Base-by-base conservation (phyloP, 2,329 filamentous ascomycete genomes). In the Onygenales sp. region DNA sequence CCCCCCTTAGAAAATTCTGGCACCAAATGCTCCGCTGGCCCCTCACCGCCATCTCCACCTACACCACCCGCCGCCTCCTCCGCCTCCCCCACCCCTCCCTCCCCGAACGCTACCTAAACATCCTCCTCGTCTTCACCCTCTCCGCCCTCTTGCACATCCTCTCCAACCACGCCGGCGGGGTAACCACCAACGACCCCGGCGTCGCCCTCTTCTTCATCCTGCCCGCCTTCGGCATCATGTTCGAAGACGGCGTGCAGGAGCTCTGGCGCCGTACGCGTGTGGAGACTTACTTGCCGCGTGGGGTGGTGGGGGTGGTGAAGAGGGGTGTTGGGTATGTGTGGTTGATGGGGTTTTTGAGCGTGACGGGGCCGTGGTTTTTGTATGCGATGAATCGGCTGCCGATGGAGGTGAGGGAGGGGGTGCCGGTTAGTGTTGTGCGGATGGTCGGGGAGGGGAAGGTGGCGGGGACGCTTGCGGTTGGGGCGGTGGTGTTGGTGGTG, bases 211-310 rank as follows among this genome's bases (percentile, higher is more conserved):
- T 64, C 35, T 69, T 68, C 48, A 39, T 49, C 31, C 55, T 57
- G 1, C 60, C 62, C 6, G 51, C 56, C 1, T 4, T 64, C 2
- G 66, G 61, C 0, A 59, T 68, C 8, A 57, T 67, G 51, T 55
- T 68, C 33, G 67, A 69, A 54, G 66, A 69, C 47, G 47, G 46
- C 1, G 54, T 64, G 7, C 60, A 64, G 44, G 53, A 43, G 7
- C 17, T 62, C 1, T 67, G 61, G 59, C 43, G 54, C 13, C 46
- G 41, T 21, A 6, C 32, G 32, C 32, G 33, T 8, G 33, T 38
- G n/a, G 48, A 32, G 39, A 35, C 7, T 10, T 32, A 33, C 2
- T n/a, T 46, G 27, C 45, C n/a, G 17, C 21, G 35, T 7, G 11
- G 11, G 21, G 27, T 21, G 9, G 9, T 39, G 48, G 10, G 11